Evolutionary conservation across 2,329 filamentous ascomycete genomes (phyloP).

Genomic region (Knoxdaviesia proteae): DNA sequence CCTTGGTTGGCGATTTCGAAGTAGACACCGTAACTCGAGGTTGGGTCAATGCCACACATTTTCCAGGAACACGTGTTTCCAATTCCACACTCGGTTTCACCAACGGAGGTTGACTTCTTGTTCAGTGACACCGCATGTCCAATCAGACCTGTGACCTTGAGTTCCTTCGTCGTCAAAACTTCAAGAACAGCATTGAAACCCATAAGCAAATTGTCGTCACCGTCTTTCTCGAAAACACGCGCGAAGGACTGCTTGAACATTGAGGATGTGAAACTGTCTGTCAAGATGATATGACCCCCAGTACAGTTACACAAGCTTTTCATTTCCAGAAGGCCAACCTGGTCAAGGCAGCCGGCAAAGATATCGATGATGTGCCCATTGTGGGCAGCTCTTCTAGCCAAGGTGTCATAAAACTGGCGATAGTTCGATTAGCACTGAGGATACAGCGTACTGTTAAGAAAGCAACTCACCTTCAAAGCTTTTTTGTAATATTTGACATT

Average conservation of each 20-base stretch:
- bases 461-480: constrained; percentile 55
- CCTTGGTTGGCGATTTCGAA: constrained; percentile 95
- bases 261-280: constrained; percentile 93
- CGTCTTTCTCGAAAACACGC: constrained; percentile 92
- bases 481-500: constrained; percentile 99
- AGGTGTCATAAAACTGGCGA: constrained; percentile 68
- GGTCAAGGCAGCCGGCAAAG: constrained; percentile 90
- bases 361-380: constrained; percentile 97
- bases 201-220: constrained; percentile 86
- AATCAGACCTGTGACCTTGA: constrained; percentile 94
- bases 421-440: constrained; percentile 9
- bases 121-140: constrained; percentile 92
- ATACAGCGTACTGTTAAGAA: constrained; percentile 1
- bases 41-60: constrained; percentile 95
- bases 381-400: constrained; percentile 85
- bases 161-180: constrained; percentile 88
- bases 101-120: constrained; percentile 93
- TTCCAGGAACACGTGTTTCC: constrained; percentile 99
- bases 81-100: constrained; percentile 94
- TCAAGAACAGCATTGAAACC: constrained; percentile 94
- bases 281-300: constrained; percentile 93
- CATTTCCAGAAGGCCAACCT: constrained; percentile 95
- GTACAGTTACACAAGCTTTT: constrained; percentile 92
- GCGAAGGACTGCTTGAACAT: constrained; percentile 99
- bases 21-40: constrained; percentile 84